Percentiles rank a stretch among this genome's conserved stretches.
Conservation (phyloP, 768 basidiomycete species). For the Termitomyces sp. region DNA sequence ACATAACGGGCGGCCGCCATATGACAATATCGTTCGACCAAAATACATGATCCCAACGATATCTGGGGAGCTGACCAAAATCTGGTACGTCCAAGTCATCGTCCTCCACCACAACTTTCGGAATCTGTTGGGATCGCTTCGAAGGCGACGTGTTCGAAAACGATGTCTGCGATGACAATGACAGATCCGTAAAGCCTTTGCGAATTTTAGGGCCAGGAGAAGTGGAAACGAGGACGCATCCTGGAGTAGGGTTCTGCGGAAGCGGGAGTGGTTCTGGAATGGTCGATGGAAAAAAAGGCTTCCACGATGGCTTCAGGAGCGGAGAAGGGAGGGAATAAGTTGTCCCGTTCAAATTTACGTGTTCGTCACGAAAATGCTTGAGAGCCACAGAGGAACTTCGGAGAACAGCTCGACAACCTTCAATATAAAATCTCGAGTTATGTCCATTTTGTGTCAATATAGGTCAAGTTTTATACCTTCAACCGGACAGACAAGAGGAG, state of each 20-base stretch:
- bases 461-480: slow-evolving; percentile 7
- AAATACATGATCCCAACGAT: not conserved
- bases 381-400: not conserved
- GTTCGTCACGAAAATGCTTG: slow-evolving; percentile 14
- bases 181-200: not conserved
- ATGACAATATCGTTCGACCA: slow-evolving; percentile 9
- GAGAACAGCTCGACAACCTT: slow-evolving; percentile 11
- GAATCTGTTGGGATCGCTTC: slow-evolving; percentile 12
- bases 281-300: slow-evolving; percentile 12
- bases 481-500: slow-evolving; percentile 12
- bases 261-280: slow-evolving; percentile 5
- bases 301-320: slow-evolving; percentile 12
- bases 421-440: not conserved
- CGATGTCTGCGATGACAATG: not conserved
- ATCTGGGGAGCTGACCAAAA: slow-evolving; percentile 12
- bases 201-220: slow-evolving; percentile 1
- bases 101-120: not conserved
- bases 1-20: slow-evolving; percentile 9
- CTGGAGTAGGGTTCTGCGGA: slow-evolving; percentile 7
- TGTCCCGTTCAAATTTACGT: slow-evolving; percentile 8
- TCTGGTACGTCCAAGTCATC: slow-evolving; percentile 12
- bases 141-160: slow-evolving; percentile 6
- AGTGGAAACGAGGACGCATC: slow-evolving; percentile 10
- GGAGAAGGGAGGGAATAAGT: slow-evolving; percentile 9
- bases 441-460: not conserved